Conservation (phyloP, 371 early-diverging fungal species). For the Cokeromyces recurvatus region DNA sequence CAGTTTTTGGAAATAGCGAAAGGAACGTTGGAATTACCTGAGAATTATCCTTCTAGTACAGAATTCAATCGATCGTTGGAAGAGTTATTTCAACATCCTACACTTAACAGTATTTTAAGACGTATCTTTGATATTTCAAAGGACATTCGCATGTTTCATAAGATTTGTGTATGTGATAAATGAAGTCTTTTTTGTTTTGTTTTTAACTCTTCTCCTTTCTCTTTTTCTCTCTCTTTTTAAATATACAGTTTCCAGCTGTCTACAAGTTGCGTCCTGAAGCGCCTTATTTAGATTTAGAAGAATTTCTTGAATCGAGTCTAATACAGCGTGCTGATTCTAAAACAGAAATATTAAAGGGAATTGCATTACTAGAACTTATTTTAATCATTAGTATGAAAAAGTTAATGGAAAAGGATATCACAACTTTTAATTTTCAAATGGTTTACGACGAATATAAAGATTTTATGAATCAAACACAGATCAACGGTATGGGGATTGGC, state of each 20-base stretch:
- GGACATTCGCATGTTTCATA: constrained; percentile 56
- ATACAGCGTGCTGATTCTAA: constrained; percentile 55
- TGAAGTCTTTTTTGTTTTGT: constrained; percentile 12
- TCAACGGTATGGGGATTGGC: constrained; percentile 54
- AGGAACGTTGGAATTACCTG: constrained; percentile 35
- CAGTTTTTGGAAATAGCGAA: constrained; percentile 56
- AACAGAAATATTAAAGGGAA: constrained; percentile 59
- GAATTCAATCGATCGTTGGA: constrained; percentile 34
- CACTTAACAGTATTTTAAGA: constrained; percentile 42
- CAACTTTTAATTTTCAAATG: constrained; percentile 91
- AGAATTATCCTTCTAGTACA: constrained; percentile 6
- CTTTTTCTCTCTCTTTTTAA: no score
- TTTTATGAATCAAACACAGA: constrained; percentile 60
- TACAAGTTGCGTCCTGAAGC: constrained; percentile 28
- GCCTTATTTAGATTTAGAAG: constrained; percentile 41
- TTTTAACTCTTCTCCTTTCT: no score
- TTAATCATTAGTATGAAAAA: constrained; percentile 79
- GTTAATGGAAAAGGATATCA: constrained; percentile 56
- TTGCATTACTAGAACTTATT: constrained; percentile 78
- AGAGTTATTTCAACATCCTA: constrained; percentile 43
- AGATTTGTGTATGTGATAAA: constrained; percentile 64
- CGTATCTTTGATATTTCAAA: constrained; percentile 59
- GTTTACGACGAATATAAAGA: constrained; percentile 87
- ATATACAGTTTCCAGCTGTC: constrained; percentile 54
- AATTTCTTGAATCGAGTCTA: constrained; percentile 43